phyloP scores from a whole-genome alignment of 495 filamentous ascomycete genomes.

The Podospora pseudocomata region DNA sequence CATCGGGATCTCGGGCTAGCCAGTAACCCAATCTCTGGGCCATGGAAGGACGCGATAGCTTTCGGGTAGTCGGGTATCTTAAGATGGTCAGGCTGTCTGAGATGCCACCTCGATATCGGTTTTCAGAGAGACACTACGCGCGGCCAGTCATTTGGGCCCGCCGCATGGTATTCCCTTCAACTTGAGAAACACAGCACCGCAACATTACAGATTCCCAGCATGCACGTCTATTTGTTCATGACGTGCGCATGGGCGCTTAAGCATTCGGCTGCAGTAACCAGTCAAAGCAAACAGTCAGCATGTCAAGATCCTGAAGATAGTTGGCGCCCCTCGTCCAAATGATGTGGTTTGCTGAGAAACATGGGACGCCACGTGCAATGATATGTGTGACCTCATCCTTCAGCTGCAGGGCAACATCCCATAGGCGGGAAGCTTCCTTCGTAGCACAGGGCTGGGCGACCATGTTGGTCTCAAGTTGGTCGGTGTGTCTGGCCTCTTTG shows the following conservation, averaged over 20 bases:
- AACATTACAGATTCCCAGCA: not conserved
- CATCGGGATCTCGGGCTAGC: not conserved
- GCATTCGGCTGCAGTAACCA: not conserved
- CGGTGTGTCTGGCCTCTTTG: not conserved
- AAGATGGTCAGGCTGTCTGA: not conserved
- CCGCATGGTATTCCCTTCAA: not conserved
- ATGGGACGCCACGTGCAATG: not conserved
- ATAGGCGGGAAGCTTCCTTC: not conserved
- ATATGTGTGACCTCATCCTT: not conserved
- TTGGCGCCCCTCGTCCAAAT: not conserved
- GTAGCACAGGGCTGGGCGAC: not conserved
- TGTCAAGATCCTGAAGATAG: not conserved
- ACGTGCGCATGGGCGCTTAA: conserved; percentile 23
- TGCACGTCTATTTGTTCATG: conserved; percentile 16
- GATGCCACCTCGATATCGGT: not conserved
- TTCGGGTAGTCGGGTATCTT: conserved; percentile 10
- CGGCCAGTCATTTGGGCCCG: not conserved
- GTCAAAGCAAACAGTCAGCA: not conserved
- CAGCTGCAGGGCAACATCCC: not conserved
- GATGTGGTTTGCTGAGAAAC: not conserved
- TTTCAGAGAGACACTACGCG: not conserved
- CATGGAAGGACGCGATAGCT: not conserved
- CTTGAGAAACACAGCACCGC: not conserved
- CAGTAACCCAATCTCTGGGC: not conserved
- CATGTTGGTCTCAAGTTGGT: not conserved